Percentiles rank a stretch among this genome's conserved stretches.
These are phyloP conservation scores for Boletus tylopilopsis DNA, from an alignment of 768 basidiomycete species.

Conservation along the genomic window DNA sequence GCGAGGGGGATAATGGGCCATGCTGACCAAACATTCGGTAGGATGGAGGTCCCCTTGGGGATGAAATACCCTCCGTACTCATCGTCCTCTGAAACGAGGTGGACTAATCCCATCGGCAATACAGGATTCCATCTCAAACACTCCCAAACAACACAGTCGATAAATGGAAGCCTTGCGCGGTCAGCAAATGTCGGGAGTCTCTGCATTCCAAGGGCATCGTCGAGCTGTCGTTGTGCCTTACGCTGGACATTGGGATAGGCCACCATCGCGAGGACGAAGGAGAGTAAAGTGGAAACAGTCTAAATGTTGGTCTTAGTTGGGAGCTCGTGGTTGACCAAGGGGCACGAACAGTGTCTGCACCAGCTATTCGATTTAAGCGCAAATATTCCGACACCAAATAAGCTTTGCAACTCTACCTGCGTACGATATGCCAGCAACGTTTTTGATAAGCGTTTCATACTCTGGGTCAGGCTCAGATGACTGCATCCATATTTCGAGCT, in stretches of 20 bases:
- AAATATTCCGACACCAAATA: not conserved
- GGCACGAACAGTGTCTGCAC: constrained; percentile 24
- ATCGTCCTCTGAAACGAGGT: constrained; percentile 36
- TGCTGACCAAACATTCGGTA: constrained; percentile 46
- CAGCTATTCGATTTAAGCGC: constrained; percentile 15
- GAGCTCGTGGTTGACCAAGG: constrained; percentile 24
- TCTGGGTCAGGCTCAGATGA: constrained; percentile 22
- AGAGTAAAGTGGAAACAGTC: constrained; percentile 48
- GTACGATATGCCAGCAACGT: constrained; percentile 48
- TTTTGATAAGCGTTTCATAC: constrained; percentile 45
- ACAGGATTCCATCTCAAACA: constrained; percentile 45
- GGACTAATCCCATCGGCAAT: constrained; percentile 19
- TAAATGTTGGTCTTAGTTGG: constrained; percentile 21
- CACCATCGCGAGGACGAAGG: constrained; percentile 53
- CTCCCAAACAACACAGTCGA: constrained; percentile 34
- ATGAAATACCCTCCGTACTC: constrained; percentile 42
- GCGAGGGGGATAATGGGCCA: constrained; percentile 6
- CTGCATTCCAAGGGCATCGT: constrained; percentile 40
- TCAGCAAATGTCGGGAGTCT: constrained; percentile 44
- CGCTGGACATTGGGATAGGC: constrained; percentile 47
- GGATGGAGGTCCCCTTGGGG: constrained; percentile 41
- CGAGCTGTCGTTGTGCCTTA: constrained; percentile 51
- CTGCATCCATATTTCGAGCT: constrained; percentile 33
- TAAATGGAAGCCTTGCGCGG: constrained; percentile 40
- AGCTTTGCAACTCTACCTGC: constrained; percentile 33